Conservation (phyloP, 2,329 filamentous ascomycete species). For the Sporothrix globosa region DNA sequence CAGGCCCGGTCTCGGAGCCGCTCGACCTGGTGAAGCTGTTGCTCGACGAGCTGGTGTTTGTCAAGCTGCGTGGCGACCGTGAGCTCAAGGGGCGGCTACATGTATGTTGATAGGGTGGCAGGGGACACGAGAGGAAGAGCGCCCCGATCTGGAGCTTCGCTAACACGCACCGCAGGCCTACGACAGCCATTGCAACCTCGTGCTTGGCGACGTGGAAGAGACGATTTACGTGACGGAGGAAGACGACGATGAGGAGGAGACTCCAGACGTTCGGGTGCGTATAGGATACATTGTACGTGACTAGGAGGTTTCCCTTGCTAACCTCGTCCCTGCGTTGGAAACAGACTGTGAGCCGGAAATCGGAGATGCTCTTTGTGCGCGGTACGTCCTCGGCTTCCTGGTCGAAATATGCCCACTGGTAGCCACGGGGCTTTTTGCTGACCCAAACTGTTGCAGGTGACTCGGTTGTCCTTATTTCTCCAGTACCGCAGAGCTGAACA, state of each 20-base stretch:
- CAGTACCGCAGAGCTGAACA: slow-evolving; percentile 36
- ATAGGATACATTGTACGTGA: background rate
- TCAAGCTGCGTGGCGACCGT: slow-evolving; percentile 93
- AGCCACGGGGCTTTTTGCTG: background rate
- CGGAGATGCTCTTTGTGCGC: slow-evolving; percentile 98
- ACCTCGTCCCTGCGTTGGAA: background rate
- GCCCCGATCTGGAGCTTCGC: background rate
- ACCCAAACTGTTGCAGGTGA: slow-evolving; percentile 32
- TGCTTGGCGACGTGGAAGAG: slow-evolving; percentile 95
- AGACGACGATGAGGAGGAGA: slow-evolving; percentile 70
- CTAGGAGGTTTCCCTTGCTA: background rate
- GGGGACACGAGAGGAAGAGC: slow-evolving; percentile 46
- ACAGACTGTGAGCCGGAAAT: slow-evolving; percentile 92
- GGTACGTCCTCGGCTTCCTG: slow-evolving; percentile 57
- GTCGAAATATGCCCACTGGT: too few species aligned
- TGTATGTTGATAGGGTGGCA: slow-evolving; percentile 53
- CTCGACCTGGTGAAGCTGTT: slow-evolving; percentile 94
- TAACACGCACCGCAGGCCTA: slow-evolving; percentile 69
- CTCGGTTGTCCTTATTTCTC: slow-evolving; percentile 41
- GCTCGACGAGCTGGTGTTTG: slow-evolving; percentile 93
- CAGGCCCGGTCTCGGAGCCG: slow-evolving; percentile 78
- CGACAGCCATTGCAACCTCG: slow-evolving; percentile 96
- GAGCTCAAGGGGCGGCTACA: slow-evolving; percentile 95
- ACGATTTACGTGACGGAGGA: slow-evolving; percentile 94
- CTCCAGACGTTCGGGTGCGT: slow-evolving; percentile 65